A percentile compares a stretch with the other conserved stretches of the same genome.
These are phyloP conservation scores for Chlamydomonas reinhardtii DNA, from an alignment of 163 green algal species.

Conservation along the genomic window DNA sequence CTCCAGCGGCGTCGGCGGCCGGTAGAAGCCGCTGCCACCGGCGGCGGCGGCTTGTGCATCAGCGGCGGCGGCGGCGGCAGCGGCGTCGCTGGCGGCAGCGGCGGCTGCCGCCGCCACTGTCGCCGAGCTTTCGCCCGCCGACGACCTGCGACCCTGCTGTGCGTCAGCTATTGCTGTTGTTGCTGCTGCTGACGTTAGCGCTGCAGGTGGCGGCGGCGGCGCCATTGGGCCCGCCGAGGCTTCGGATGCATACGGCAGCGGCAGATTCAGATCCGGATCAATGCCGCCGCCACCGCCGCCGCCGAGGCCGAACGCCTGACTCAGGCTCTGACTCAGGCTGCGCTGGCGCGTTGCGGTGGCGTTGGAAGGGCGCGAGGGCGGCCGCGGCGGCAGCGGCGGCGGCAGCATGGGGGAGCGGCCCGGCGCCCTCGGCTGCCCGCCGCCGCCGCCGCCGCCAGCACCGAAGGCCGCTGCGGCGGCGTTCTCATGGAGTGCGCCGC, in stretches of 20 bases:
- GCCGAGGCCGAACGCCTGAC: not conserved
- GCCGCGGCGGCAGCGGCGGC: not conserved
- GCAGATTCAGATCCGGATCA: too few relatives aligned
- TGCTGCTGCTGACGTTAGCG: too few relatives aligned
- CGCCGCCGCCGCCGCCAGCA: too few relatives aligned
- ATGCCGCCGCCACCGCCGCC: too few relatives aligned
- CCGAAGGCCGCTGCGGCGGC: too few relatives aligned
- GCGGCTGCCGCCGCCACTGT: not conserved
- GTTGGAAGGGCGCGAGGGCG: too few relatives aligned
- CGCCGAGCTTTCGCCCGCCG: not conserved
- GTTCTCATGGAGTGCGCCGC: not conserved
- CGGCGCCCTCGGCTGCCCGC: too few relatives aligned
- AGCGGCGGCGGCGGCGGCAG: not conserved
- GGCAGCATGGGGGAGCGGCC: not conserved
- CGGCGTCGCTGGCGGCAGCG: too few relatives aligned
- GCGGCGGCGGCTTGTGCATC: not conserved
- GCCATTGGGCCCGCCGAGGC: too few relatives aligned
- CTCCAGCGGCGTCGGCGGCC: slow-evolving; percentile 5
- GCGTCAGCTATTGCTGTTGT: too few relatives aligned
- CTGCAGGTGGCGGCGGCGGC: too few relatives aligned
- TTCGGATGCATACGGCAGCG: too few relatives aligned
- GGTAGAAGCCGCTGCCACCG: not conserved
- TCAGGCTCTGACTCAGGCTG: not conserved
- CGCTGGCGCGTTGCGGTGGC: not conserved
- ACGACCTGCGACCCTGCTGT: not conserved